Evolutionary conservation across 1,284 basidiomycete species (phyloP).

Genomic region (Ganoderma multipileum): DNA sequence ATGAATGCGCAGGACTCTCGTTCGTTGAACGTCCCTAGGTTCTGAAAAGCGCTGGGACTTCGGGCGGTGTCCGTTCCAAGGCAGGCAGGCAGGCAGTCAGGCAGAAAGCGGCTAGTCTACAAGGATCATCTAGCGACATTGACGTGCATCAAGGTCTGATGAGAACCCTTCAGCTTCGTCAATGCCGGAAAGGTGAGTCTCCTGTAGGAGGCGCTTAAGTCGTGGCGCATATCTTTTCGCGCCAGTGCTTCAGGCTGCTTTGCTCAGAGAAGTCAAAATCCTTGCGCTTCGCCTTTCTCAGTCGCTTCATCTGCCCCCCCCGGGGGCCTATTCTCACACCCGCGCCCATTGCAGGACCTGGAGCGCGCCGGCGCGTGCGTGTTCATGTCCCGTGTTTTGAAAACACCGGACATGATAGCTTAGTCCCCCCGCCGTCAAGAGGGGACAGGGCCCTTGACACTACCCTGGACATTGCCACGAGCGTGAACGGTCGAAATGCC

Average conservation of each 20-base stretch:
- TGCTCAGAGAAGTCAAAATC: neutral
- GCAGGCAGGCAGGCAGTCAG: neutral
- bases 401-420: no score
- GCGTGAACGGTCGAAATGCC: no score
- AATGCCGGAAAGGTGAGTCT: neutral
- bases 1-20: neutral
- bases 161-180: no score
- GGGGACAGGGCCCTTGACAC: no score
- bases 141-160: neutral
- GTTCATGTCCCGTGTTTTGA: no score
- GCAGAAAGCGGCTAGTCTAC: neutral
- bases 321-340: no score
- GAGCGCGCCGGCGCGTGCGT: no score
- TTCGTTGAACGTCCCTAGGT: neutral
- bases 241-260: neutral
- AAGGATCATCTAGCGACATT: neutral
- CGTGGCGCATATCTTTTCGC: neutral
- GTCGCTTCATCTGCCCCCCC: no score
- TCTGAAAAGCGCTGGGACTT: neutral
- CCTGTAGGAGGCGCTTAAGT: neutral
- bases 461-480: no score
- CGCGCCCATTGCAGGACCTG: no score
- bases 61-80: no score
- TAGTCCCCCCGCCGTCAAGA: no score
- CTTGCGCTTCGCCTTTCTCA: neutral